A percentile compares a stretch with the other conserved stretches of the same genome.
phyloP scores from a whole-genome alignment of 208 protist genomes.

The Leishmania turanica region DNA sequence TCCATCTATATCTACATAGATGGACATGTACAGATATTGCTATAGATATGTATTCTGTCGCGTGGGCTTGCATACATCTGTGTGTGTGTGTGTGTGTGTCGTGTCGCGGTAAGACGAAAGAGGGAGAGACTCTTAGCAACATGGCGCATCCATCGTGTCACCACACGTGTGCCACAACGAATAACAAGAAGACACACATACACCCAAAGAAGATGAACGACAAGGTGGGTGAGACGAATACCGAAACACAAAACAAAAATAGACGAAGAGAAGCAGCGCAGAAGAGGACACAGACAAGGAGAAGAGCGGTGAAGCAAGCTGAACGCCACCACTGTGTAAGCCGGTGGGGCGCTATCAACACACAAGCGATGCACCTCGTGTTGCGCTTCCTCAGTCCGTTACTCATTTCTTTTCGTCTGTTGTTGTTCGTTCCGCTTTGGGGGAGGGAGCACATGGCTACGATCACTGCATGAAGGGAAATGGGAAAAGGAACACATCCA shows the following conservation, averaged over 20 bases:
- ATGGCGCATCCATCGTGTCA: too few relatives aligned
- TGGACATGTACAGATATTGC: neutral
- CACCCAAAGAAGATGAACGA: conserved; percentile 4
- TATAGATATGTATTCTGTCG: neutral
- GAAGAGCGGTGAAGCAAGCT: too few relatives aligned
- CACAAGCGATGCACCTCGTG: neutral
- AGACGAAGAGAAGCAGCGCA: neutral
- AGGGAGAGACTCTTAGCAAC: too few relatives aligned
- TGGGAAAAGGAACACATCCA: neutral
- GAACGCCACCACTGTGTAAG: too few relatives aligned
- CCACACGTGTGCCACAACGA: too few relatives aligned
- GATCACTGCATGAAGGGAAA: too few relatives aligned
- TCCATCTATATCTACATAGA: neutral
- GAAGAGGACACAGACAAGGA: conserved; percentile 3
- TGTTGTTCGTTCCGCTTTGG: neutral
- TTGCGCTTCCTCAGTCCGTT: neutral
- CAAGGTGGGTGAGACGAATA: neutral
- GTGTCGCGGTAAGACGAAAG: neutral
- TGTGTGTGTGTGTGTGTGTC: too few relatives aligned
- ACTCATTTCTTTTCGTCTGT: neutral
- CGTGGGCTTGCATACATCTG: neutral
- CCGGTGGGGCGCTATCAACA: too few relatives aligned
- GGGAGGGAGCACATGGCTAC: too few relatives aligned
- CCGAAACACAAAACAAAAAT: conserved; percentile 5
- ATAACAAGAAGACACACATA: too few relatives aligned